Percentiles rank a stretch among this genome's conserved stretches.
Evolutionary conservation across 352 stramenopile species (phyloP).

Genomic region (Pythium apleroticum): DNA sequence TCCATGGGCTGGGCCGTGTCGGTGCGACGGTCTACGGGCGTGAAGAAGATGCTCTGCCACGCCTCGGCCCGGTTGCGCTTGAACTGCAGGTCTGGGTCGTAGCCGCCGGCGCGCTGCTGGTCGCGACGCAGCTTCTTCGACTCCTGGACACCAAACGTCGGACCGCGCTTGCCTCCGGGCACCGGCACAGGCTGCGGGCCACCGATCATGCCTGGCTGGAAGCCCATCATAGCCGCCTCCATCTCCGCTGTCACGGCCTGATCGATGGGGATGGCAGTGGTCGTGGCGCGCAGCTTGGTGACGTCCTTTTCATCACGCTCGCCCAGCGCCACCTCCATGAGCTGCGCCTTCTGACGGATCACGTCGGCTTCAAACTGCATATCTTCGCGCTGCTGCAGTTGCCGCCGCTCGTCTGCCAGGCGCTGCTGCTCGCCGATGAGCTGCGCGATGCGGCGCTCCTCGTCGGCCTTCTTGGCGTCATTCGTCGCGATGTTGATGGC

Average conservation of each 20-base stretch:
- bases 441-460: constrained; percentile 84
- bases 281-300: constrained; percentile 66
- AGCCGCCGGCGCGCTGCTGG: constrained; percentile 79
- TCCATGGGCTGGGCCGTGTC: constrained; percentile 27
- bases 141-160: constrained; percentile 77
- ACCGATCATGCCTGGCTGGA: constrained; percentile 71
- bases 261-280: constrained; percentile 82
- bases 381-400: constrained; percentile 79
- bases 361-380: constrained; percentile 80
- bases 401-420: constrained; percentile 69
- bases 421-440: constrained; percentile 83
- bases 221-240: constrained; percentile 88
- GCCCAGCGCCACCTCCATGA: constrained; percentile 85
- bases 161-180: constrained; percentile 74
- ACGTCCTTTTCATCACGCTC: constrained; percentile 83
- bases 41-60: constrained; percentile 78
- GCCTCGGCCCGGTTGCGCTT: constrained; percentile 79
- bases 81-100: constrained; percentile 75
- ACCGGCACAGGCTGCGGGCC: constrained; percentile 76
- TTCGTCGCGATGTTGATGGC: constrained; percentile 83
- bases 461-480: constrained; percentile 83
- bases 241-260: constrained; percentile 87
- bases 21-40: constrained; percentile 33
- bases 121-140: constrained; percentile 77
- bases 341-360: constrained; percentile 75